phyloP scores from a whole-genome alignment of 352 stramenopile species.

The Globisporangium lucens region DNA sequence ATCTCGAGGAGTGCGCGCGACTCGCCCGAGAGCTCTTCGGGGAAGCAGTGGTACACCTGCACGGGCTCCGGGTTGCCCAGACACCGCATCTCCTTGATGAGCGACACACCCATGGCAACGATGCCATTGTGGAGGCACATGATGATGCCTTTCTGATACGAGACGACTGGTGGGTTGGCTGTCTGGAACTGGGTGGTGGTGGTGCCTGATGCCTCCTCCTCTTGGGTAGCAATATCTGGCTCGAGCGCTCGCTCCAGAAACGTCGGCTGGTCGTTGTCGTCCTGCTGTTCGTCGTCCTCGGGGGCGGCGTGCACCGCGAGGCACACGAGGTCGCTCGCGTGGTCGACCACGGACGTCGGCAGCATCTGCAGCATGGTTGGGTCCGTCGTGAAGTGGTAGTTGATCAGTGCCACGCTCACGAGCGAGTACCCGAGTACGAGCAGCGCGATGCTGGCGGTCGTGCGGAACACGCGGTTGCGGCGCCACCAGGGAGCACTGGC shows the following conservation, averaged over 20 bases:
- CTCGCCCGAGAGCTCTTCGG: conserved; percentile 30
- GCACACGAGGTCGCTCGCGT: conserved; percentile 10
- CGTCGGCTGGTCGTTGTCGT: neutral
- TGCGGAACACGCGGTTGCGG: conserved; percentile 11
- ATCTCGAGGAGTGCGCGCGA: conserved; percentile 27
- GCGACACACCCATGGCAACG: conserved; percentile 34
- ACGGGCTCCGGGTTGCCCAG: conserved; percentile 40
- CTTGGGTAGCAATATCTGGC: neutral
- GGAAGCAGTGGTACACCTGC: conserved; percentile 50
- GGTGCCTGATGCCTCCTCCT: neutral
- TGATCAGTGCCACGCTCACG: conserved; percentile 15
- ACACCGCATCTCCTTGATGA: conserved; percentile 51
- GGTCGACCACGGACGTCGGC: conserved; percentile 3
- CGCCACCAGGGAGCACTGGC: neutral
- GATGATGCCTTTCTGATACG: conserved; percentile 25
- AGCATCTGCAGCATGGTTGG: neutral
- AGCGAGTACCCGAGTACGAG: conserved; percentile 17
- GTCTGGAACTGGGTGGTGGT: neutral
- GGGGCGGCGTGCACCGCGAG: conserved; percentile 7
- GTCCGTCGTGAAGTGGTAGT: conserved; percentile 9
- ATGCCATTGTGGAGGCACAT: conserved; percentile 40
- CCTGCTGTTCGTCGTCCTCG: conserved; percentile 2
- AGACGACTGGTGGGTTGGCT: neutral
- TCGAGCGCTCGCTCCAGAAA: neutral
- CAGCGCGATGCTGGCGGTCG: conserved; percentile 7